These are phyloP conservation scores for Blepharisma stoltei DNA, from an alignment of 73 alveolate species.

Conservation along the genomic window DNA sequence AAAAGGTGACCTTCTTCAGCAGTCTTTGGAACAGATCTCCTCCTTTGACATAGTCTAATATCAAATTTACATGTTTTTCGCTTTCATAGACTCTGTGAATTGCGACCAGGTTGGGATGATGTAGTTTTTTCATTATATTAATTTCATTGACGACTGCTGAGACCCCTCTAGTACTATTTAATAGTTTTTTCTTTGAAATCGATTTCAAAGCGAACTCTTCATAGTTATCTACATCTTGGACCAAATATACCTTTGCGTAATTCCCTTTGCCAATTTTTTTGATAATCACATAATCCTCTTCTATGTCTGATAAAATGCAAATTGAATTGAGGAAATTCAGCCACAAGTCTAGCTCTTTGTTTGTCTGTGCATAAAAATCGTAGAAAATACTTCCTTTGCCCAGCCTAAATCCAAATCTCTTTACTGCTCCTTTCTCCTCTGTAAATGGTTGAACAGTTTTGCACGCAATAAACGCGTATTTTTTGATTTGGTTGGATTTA, in stretches of 20 bases:
- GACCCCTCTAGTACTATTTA: constrained; percentile 36
- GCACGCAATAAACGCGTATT: no score
- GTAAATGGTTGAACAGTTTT: no score
- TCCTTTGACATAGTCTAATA: constrained; percentile 54
- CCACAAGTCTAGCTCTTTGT: neutral
- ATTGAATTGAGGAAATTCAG: neutral
- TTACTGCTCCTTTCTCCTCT: no score
- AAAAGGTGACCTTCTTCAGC: constrained; percentile 32
- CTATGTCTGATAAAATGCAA: neutral
- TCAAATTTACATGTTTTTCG: constrained; percentile 51
- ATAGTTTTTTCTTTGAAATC: constrained; percentile 35
- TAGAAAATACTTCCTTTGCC: neutral
- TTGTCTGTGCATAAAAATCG: neutral
- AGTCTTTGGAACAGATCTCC: constrained; percentile 61
- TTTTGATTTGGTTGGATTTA: no score
- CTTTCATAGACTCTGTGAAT: constrained; percentile 55
- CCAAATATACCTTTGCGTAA: constrained; percentile 67
- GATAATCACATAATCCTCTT: constrained; percentile 29
- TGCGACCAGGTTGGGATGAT: constrained; percentile 54
- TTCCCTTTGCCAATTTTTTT: constrained; percentile 61
- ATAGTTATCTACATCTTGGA: constrained; percentile 41
- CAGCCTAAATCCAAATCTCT: no score
- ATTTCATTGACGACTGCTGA: constrained; percentile 55
- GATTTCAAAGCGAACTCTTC: constrained; percentile 52
- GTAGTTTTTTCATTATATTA: constrained; percentile 45